Evolutionary conservation across 495 filamentous ascomycete species (phyloP).

Genomic region (Penicillium ucsense): DNA sequence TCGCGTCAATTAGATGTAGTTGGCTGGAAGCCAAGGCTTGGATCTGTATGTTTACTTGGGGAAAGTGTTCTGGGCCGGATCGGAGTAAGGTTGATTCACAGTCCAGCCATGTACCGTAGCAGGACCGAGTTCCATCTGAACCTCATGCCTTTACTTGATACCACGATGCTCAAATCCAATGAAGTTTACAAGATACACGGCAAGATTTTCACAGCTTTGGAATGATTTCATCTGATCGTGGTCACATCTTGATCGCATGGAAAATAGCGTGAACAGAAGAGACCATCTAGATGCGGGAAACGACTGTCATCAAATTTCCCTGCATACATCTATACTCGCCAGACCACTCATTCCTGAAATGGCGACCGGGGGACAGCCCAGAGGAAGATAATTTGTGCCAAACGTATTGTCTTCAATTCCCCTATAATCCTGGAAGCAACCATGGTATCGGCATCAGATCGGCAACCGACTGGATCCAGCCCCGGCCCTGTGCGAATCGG

Average conservation of each 20-base stretch:
- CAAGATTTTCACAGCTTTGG: too few species aligned
- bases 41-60: too few species aligned
- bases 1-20: too few species aligned
- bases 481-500: slow-evolving; percentile 18
- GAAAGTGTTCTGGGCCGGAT: too few species aligned
- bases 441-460: slow-evolving; percentile 31
- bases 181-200: too few species aligned
- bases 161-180: too few species aligned
- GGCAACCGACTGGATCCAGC: slow-evolving; percentile 30
- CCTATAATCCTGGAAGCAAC: slow-evolving; percentile 20
- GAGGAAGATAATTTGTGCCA: slow-evolving; percentile 14
- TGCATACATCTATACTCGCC: slow-evolving; percentile 14
- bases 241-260: slow-evolving; percentile 23
- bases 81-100: too few species aligned
- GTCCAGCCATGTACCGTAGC: too few species aligned
- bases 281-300: slow-evolving; percentile 2
- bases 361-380: slow-evolving; percentile 5
- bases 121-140: too few species aligned
- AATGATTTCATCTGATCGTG: too few species aligned
- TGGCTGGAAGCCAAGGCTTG: too few species aligned
- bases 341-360: slow-evolving; percentile 2
- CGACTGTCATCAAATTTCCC: slow-evolving; percentile 5
- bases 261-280: slow-evolving; percentile 19
- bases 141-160: too few species aligned
- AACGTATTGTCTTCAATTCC: slow-evolving; percentile 23